These are phyloP conservation scores for Zasmidium citrigriseum DNA, from an alignment of 2,329 filamentous ascomycete species.

Conservation along the genomic window DNA sequence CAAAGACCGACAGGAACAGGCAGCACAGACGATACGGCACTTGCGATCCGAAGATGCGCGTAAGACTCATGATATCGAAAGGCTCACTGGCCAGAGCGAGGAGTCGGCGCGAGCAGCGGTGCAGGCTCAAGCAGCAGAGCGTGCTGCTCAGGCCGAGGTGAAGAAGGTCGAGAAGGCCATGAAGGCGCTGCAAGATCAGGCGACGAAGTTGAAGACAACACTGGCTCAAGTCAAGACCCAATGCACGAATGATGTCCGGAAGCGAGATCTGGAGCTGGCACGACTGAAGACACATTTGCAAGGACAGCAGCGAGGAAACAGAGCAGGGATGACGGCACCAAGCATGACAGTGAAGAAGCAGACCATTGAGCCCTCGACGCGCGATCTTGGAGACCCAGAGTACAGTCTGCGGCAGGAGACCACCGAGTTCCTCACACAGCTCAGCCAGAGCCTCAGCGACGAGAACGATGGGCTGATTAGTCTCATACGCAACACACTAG, in stretches of 20 bases:
- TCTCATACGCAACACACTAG: conserved; percentile 70
- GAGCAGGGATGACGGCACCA: conserved; percentile 47
- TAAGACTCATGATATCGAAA: conserved; percentile 49
- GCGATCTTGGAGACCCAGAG: conserved; percentile 54
- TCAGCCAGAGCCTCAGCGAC: conserved; percentile 81
- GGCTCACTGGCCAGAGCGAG: conserved; percentile 28
- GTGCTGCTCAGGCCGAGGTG: conserved; percentile 79
- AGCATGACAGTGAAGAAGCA: conserved; percentile 52
- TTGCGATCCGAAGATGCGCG: conserved; percentile 75
- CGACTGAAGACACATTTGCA: conserved; percentile 83
- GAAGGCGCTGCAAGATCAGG: conserved; percentile 76
- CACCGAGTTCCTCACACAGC: conserved; percentile 82
- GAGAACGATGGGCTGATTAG: conserved; percentile 84
- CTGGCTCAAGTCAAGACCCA: conserved; percentile 81
- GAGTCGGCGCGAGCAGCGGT: conserved; percentile 68
- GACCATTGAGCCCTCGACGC: conserved; percentile 46
- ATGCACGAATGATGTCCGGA: conserved; percentile 87
- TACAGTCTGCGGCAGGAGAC: conserved; percentile 83
- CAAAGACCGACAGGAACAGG: conserved; percentile 80
- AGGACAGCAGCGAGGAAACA: conserved; percentile 58
- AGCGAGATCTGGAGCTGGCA: conserved; percentile 86
- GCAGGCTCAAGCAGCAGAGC: conserved; percentile 73
- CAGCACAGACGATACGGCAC: conserved; percentile 75
- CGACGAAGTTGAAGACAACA: conserved; percentile 73
- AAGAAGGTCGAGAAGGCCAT: conserved; percentile 75